Evolutionary conservation across 495 filamentous ascomycete species (phyloP).

Genomic region (Aspergillus bertholletiae): DNA sequence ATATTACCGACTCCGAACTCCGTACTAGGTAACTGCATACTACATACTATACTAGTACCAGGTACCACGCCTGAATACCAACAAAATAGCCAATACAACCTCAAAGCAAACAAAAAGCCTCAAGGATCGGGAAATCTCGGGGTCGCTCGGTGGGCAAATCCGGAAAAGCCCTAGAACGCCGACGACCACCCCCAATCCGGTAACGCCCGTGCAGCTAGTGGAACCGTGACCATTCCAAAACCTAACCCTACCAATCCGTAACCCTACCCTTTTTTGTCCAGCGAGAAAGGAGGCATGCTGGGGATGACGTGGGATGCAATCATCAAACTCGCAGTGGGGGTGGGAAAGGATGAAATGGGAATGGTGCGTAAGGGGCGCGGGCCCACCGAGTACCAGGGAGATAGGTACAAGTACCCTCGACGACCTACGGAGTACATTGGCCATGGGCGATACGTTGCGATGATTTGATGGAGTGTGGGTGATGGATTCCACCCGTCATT

Average conservation of each 20-base stretch:
- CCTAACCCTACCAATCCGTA: background rate
- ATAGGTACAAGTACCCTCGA: background rate
- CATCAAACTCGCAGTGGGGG: no score
- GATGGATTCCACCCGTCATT: no score
- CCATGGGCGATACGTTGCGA: no score
- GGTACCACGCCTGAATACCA: background rate
- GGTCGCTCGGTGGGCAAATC: conserved; percentile 19
- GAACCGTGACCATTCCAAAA: conserved; percentile 2
- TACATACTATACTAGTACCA: background rate
- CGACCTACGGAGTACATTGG: no score
- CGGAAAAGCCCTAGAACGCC: conserved; percentile 17
- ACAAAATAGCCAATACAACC: background rate
- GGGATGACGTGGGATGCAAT: background rate
- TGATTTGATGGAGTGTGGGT: no score
- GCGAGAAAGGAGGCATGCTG: background rate
- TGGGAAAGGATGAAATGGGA: no score
- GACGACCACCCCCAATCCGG: background rate
- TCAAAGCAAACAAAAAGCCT: background rate
- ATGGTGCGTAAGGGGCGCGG: no score
- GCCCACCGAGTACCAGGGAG: no score
- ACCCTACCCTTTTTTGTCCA: no score
- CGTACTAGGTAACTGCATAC: no score
- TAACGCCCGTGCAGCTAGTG: background rate
- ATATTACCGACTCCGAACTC: no score
- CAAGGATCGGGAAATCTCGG: conserved; percentile 14